Conservation (phyloP, 2,329 filamentous ascomycete genomes). For the Akanthomyces lecanii region DNA sequence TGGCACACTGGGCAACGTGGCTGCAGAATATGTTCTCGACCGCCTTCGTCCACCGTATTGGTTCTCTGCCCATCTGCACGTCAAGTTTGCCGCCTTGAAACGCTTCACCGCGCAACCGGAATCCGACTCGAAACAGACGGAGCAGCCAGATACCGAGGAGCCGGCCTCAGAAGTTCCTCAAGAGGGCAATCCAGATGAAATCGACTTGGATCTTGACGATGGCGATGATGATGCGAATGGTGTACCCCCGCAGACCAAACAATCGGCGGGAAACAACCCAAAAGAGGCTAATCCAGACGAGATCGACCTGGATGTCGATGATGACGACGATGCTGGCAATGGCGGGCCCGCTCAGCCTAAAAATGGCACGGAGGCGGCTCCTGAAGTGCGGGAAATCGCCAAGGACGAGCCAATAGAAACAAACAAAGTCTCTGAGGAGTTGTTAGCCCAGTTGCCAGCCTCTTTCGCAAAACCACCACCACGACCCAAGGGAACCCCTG, state of each 20-base stretch:
- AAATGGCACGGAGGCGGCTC: slow-evolving; percentile 13
- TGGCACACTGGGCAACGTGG: slow-evolving; percentile 73
- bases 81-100: slow-evolving; percentile 73
- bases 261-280: background rate
- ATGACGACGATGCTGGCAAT: slow-evolving; percentile 33
- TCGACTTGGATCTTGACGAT: slow-evolving; percentile 62
- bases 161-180: slow-evolving; percentile 6
- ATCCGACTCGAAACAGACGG: background rate
- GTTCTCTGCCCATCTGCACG: slow-evolving; percentile 92
- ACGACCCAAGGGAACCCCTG: slow-evolving; percentile 40
- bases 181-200: slow-evolving; percentile 60
- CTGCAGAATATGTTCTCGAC: slow-evolving; percentile 76
- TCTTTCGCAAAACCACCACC: slow-evolving; percentile 55
- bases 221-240: slow-evolving; percentile 29
- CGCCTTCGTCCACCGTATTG: slow-evolving; percentile 77
- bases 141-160: background rate
- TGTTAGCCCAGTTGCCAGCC: slow-evolving; percentile 71
- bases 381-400: slow-evolving; percentile 1
- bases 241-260: slow-evolving; percentile 21
- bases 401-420: slow-evolving; percentile 17
- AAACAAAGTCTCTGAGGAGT: slow-evolving; percentile 51
- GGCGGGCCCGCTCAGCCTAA: slow-evolving; percentile 21
- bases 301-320: slow-evolving; percentile 64
- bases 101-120: slow-evolving; percentile 42
- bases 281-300: slow-evolving; percentile 57